Percentiles rank a stretch among this genome's conserved stretches.
These are phyloP conservation scores for Lentinula detonsa DNA, from an alignment of 768 basidiomycete genomes.

Conservation along the genomic window DNA sequence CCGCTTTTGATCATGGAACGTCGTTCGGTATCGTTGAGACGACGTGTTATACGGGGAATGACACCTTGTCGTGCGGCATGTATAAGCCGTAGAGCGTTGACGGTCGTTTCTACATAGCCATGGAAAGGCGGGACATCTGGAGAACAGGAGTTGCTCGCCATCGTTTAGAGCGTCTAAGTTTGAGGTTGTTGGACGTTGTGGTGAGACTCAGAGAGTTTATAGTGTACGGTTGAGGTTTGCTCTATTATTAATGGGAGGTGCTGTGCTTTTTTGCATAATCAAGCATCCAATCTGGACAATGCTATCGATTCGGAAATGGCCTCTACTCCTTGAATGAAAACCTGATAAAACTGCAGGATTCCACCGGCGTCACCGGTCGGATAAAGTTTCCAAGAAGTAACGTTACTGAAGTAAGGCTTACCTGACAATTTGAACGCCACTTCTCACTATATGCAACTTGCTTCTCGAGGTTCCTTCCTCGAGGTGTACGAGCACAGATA, in stretches of 20 bases:
- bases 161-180: conserved; percentile 35
- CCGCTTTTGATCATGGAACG: conserved; percentile 56
- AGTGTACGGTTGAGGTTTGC: conserved; percentile 10
- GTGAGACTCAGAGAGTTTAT: conserved; percentile 7
- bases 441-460: conserved; percentile 21
- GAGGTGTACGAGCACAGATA: not conserved
- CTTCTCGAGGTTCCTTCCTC: conserved; percentile 13
- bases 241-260: conserved; percentile 33
- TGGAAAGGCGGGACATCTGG: conserved; percentile 62
- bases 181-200: conserved; percentile 47
- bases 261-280: conserved; percentile 30
- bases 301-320: conserved; percentile 5
- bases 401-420: conserved; percentile 32
- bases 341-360: conserved; percentile 19
- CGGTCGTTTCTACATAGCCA: conserved; percentile 78
- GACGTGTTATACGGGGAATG: conserved; percentile 77
- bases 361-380: conserved; percentile 26
- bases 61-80: conserved; percentile 76
- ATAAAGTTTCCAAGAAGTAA: conserved; percentile 33
- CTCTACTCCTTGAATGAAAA: conserved; percentile 1
- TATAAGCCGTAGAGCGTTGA: conserved; percentile 76
- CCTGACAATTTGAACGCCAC: conserved; percentile 36
- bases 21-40: conserved; percentile 79
- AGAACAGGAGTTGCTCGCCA: conserved; percentile 38
- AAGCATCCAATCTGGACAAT: conserved; percentile 25